Evolutionary conservation across 805 yeast genomes (phyloP).

Genomic region (Kuraishia floccosa): DNA sequence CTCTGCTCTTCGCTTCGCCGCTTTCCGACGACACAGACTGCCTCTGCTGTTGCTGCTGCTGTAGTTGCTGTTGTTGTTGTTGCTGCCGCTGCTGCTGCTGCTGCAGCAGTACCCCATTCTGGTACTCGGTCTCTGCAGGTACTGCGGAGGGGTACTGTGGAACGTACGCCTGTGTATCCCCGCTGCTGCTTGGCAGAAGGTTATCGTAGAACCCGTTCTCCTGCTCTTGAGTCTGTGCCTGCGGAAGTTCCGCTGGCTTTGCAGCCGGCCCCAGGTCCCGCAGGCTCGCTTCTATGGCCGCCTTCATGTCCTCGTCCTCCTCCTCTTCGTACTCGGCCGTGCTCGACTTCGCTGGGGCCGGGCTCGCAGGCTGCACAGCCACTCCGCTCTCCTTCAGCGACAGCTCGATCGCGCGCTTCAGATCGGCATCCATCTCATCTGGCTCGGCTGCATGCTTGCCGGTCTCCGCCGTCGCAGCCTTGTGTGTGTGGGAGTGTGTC

Average conservation of each 20-base stretch:
- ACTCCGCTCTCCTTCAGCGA: conserved; percentile 48
- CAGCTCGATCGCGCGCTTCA: conserved; percentile 66
- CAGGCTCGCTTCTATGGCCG: conserved; percentile 89
- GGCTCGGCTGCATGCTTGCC: conserved; percentile 11
- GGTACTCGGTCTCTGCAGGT: conserved; percentile 4
- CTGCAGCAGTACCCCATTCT: no score
- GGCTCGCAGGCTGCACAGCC: conserved; percentile 8
- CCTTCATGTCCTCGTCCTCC: conserved; percentile 81
- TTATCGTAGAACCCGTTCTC: conserved; percentile 7
- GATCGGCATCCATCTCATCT: conserved; percentile 63
- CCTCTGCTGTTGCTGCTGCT: conserved; percentile 5
- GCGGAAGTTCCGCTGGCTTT: not conserved
- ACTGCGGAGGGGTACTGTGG: conserved; percentile 3
- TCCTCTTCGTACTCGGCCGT: conserved; percentile 30
- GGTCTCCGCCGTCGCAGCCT: conserved; percentile 11
- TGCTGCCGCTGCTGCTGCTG: no score
- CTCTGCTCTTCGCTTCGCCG: conserved; percentile 8
- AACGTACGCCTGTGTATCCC: not conserved
- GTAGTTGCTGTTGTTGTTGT: no score
- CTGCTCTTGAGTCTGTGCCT: not conserved
- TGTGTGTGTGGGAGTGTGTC: conserved; percentile 10
- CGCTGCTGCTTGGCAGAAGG: conserved; percentile 4
- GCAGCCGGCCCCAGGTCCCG: conserved; percentile 34
- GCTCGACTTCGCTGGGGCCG: not conserved
- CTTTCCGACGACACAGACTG: not conserved